Evolutionary conservation across 2,329 filamentous ascomycete genomes (phyloP), one percentile per base, ranked within the genome.

Genomic region (Microdochium trichocladiopsis): DNA sequence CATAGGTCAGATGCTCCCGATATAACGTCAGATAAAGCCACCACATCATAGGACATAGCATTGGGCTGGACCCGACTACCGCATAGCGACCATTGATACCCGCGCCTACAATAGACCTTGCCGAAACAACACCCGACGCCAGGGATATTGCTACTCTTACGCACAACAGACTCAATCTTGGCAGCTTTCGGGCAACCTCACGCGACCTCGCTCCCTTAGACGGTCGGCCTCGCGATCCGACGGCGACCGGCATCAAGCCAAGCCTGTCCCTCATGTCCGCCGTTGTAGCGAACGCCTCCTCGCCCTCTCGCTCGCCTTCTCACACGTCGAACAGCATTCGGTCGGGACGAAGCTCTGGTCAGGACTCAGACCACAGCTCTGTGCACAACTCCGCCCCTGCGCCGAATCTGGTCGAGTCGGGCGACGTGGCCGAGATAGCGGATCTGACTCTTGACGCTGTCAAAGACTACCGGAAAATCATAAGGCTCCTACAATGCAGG

Each of bases 401-500:
- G 43, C 31, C 58, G 16, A 58, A 57, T 36, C 57, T 56, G 25
- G 52, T 55, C 31, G 53, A 54, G 48, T 56, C 60, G 16, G 60
- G 57, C 50, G 52, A 53, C 36, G 53, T 57, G 22, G 55, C 52
- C 16, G 53, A 55, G 11, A 56, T 56, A 33, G 55, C 60, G 16
- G 53, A 54, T 21, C 45, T 59, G n/a, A 59, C 66, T 12, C 67
- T 80, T 54, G 71, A 74, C 56, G 74, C 79, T 28, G 70, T 75
- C 57, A 69, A 72, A 56, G 75, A 85, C 64, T 79, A 82, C 18
- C 77, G 87, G 57, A 72, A 80, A 53, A 74, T 91, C 51, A 76
- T 95, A 55, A 84, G 85, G 45, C 72, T 94, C 41, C 77, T 94
- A 51, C 90, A 95, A 69, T 96, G 92, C 65, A 78, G 78, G 11